A percentile compares a stretch with the other conserved stretches of the same genome.
phyloP scores from a whole-genome alignment of 2,329 filamentous ascomycete genomes.

The Diaporthe ampelina region DNA sequence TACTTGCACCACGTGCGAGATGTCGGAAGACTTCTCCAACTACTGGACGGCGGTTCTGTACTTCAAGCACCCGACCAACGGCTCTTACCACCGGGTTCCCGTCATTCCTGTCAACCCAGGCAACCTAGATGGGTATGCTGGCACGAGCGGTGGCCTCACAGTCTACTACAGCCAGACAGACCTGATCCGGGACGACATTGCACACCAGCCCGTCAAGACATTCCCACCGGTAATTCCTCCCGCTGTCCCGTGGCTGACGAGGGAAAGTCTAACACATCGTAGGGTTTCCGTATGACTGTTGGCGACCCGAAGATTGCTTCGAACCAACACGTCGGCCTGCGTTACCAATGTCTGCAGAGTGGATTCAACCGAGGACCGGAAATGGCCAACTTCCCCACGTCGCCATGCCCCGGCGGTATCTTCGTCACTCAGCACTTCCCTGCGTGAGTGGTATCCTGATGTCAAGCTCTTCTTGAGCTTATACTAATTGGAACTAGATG shows the following conservation, averaged over 20 bases:
- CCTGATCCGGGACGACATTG: conserved; percentile 55
- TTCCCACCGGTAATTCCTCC: conserved; percentile 50
- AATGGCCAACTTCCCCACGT: conserved; percentile 51
- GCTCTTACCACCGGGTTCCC: conserved; percentile 50
- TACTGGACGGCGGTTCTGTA: conserved; percentile 51
- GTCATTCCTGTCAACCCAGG: conserved; percentile 47
- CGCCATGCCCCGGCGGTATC: conserved; percentile 59
- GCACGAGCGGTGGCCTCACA: conserved; percentile 55
- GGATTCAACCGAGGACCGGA: conserved; percentile 48
- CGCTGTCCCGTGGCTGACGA: background rate
- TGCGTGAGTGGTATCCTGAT: conserved; percentile 59
- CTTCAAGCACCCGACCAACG: conserved; percentile 45
- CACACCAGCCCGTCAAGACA: conserved; percentile 52
- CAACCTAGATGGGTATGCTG: conserved; percentile 46
- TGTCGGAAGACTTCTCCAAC: conserved; percentile 52
- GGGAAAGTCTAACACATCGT: conserved; percentile 35
- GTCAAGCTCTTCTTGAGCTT: conserved; percentile 54
- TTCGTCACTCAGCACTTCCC: conserved; percentile 41
- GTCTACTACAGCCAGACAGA: conserved; percentile 58
- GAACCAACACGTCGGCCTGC: conserved; percentile 46
- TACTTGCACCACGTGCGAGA: conserved; percentile 53
- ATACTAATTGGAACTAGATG: conserved; percentile 52
- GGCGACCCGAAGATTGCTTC: conserved; percentile 47
- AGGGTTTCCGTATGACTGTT: conserved; percentile 59
- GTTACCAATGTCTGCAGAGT: conserved; percentile 51